Base-by-base conservation (phyloP, 1,284 basidiomycete species). In the Boletus coffeatus region DNA sequence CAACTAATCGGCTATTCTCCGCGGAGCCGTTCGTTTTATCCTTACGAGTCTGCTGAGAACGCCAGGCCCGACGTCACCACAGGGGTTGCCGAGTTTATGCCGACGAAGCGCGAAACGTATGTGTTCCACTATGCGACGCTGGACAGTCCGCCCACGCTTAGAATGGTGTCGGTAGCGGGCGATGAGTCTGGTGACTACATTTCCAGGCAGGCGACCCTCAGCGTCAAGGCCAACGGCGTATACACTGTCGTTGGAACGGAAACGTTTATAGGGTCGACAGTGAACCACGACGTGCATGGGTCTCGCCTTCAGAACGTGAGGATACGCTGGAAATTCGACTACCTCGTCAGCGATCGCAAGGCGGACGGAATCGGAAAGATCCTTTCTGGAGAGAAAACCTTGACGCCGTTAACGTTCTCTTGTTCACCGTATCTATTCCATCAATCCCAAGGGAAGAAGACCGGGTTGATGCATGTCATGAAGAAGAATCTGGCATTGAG, bases 261-360 rank as follows among this genome's bases (percentile, higher is more conserved):
- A 72, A 66, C 73, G 14, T 68, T 75, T 21, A 65, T 73, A 25
- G 64, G 70, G 55, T 64, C 76, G 32, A 61, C 66, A 60, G 14
- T 68, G 43, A 63, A 63, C 56, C 50, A 58, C 57, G 66, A 67
- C 52, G 37, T 59, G 18, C 63, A 62, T 58, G 68, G 66, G 57
- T 61, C 56, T 60, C 61, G 65, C 64, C 48, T 62, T 61, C 65
- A 70, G 41, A 65, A 74, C 18, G 70, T 75, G 52, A 83, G 80
- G 62, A 74, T 89, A 13, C 76, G 77, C 25, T 93, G 92, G 92
- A 83, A 83, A 63, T 88, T 93, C 67, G 88, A 90, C 63, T 94
- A 94, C 70, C 70, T 86, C 34, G 87, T 93, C 10, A 81, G 83
- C 52, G 83, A 88, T 67, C 80, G 83, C 21, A 75, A 77, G 50